Evolutionary conservation across 768 basidiomycete species (phyloP).

Genomic region (Lactifluus volemus): DNA sequence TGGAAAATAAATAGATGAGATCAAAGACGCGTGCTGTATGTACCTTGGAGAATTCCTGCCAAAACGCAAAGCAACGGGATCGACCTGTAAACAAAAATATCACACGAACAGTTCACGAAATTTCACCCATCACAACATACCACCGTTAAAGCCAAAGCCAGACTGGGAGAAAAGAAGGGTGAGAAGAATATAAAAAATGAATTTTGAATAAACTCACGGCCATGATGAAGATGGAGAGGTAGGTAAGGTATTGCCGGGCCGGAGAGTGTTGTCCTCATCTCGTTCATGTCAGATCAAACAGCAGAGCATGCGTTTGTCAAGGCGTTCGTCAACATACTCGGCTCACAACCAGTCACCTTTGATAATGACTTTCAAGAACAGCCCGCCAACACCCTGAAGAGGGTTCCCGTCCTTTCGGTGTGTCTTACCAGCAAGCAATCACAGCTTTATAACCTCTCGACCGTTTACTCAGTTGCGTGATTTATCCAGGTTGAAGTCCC

Average conservation of each 20-base stretch:
- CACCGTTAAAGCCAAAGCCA: conserved; percentile 57
- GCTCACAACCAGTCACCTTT: conserved; percentile 59
- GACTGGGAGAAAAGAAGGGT: conserved; percentile 34
- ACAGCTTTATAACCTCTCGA: background rate
- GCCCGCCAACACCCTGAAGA: conserved; percentile 53
- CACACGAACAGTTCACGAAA: background rate
- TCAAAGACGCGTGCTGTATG: background rate
- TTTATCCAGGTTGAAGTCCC: conserved; percentile 47
- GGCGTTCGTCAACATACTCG: conserved; percentile 53
- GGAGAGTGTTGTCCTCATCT: conserved; percentile 21
- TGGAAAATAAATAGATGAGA: background rate
- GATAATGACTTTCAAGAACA: conserved; percentile 72
- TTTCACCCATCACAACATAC: conserved; percentile 26
- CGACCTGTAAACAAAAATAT: conserved; percentile 42
- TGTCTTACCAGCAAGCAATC: conserved; percentile 17
- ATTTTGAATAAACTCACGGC: conserved; percentile 20
- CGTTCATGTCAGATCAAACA: conserved; percentile 33
- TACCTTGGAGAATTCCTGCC: conserved; percentile 85
- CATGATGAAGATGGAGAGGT: conserved; percentile 11
- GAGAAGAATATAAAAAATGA: background rate
- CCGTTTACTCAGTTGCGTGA: background rate
- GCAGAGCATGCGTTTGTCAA: conserved; percentile 53
- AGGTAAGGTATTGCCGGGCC: background rate
- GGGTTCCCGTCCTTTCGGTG: conserved; percentile 62
- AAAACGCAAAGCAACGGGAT: conserved; percentile 82